Evolutionary conservation across 352 stramenopile genomes (phyloP).

Genomic region (Albugo laibachii): DNA sequence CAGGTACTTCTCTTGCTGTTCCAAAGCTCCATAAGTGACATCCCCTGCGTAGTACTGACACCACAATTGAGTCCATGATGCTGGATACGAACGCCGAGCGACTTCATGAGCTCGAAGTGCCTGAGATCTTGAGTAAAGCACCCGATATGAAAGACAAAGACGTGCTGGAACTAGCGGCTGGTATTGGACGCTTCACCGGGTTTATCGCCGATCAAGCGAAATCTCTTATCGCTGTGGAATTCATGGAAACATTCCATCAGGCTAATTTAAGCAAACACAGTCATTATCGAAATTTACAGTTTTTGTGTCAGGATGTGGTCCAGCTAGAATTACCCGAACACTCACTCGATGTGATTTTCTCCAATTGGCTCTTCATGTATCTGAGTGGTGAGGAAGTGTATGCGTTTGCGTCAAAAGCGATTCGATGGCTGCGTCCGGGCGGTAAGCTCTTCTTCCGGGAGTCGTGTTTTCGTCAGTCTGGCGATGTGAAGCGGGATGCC

Average conservation of each 20-base stretch:
- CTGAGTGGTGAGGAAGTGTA: constrained; percentile 33
- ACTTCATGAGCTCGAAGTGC: constrained; percentile 52
- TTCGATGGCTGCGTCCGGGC: constrained; percentile 38
- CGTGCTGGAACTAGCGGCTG: constrained; percentile 39
- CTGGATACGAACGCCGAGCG: constrained; percentile 58
- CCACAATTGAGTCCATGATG: constrained; percentile 70
- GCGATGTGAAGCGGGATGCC: constrained; percentile 28
- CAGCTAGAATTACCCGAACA: constrained; percentile 27
- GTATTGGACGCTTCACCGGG: constrained; percentile 47
- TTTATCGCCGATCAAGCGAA: constrained; percentile 25
- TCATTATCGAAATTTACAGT: constrained; percentile 34
- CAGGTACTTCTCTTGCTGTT: constrained; percentile 10
- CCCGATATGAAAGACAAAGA: constrained; percentile 33
- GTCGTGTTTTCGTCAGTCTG: constrained; percentile 43
- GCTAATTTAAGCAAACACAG: constrained; percentile 24
- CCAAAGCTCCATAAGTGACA: neutral
- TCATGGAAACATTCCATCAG: constrained; percentile 63
- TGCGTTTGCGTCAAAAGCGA: constrained; percentile 27
- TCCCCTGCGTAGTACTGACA: constrained; percentile 12
- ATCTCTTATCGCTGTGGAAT: constrained; percentile 42
- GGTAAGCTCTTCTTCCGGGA: constrained; percentile 49
- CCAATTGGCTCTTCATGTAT: constrained; percentile 68
- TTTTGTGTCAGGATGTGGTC: constrained; percentile 46
- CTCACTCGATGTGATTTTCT: constrained; percentile 53
- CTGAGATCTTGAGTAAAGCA: constrained; percentile 54